Percentiles rank a stretch among this genome's conserved stretches.
phyloP scores from a whole-genome alignment of 208 protist species.

The Crithidia expoeki region DNA sequence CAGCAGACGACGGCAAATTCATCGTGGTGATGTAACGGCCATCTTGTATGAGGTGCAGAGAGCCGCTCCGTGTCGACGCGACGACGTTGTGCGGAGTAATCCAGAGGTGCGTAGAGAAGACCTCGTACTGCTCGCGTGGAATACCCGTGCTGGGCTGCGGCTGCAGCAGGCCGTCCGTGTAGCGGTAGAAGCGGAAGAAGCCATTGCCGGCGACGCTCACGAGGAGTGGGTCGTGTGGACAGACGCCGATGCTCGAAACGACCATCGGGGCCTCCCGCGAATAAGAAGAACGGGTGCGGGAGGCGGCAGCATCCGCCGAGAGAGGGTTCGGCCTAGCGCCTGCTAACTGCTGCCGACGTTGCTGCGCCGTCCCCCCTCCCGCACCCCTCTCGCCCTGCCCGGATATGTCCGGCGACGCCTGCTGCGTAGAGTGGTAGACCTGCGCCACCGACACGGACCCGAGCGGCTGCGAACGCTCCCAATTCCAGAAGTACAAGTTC shows the following conservation, averaged over 20 bases:
- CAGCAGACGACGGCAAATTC: slow-evolving; percentile 19
- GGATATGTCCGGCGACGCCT: neutral
- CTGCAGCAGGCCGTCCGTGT: slow-evolving; percentile 89
- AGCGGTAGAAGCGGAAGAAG: slow-evolving; percentile 92
- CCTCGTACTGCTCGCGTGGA: slow-evolving; percentile 60
- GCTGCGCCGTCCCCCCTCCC: neutral
- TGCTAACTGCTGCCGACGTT: neutral
- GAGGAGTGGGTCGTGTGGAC: slow-evolving; percentile 84
- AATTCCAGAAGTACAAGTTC: slow-evolving; percentile 91
- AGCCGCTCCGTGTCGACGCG: slow-evolving; percentile 81
- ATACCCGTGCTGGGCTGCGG: slow-evolving; percentile 55
- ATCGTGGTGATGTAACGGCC: slow-evolving; percentile 61
- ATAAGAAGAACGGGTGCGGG: neutral
- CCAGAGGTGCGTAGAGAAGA: slow-evolving; percentile 94
- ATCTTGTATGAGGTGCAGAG: slow-evolving; percentile 84
- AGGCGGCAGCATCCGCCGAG: neutral
- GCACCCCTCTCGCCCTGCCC: neutral
- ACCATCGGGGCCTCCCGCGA: slow-evolving; percentile 24
- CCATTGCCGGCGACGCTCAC: slow-evolving; percentile 92
- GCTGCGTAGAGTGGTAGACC: slow-evolving; percentile 9
- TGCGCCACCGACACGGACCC: slow-evolving; percentile 53
- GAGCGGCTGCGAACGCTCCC: slow-evolving; percentile 90
- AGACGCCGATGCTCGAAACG: slow-evolving; percentile 80
- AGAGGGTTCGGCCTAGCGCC: neutral
- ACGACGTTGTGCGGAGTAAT: slow-evolving; percentile 82